These are phyloP conservation scores for Phytophthora sansomeana DNA, from an alignment of 352 stramenopile genomes.

Conservation along the genomic window DNA sequence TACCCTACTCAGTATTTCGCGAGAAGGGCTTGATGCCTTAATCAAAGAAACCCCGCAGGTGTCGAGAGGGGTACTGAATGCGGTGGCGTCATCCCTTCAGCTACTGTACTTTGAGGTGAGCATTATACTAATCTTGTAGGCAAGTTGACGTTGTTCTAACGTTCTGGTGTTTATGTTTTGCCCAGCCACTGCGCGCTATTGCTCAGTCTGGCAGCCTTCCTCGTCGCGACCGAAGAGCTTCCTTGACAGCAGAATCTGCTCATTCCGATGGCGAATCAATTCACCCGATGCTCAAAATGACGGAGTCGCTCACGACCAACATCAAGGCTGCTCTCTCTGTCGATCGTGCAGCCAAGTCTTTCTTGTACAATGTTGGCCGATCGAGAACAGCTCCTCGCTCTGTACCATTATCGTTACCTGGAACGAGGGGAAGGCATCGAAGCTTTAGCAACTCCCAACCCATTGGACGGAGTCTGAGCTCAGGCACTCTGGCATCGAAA, in stretches of 20 bases:
- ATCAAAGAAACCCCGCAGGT: slow-evolving; percentile 79
- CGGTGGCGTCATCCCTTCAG: slow-evolving; percentile 75
- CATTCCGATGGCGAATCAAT: slow-evolving; percentile 27
- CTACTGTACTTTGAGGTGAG: slow-evolving; percentile 84
- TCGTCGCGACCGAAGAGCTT: slow-evolving; percentile 53
- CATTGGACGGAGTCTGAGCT: slow-evolving; percentile 38
- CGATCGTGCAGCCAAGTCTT: slow-evolving; percentile 74
- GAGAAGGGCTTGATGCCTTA: slow-evolving; percentile 69
- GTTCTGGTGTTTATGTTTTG: not conserved
- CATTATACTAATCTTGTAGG: not conserved
- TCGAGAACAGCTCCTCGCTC: slow-evolving; percentile 41
- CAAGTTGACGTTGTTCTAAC: not conserved
- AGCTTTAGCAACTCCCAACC: slow-evolving; percentile 46
- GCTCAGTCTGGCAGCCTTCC: slow-evolving; percentile 71
- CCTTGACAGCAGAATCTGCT: slow-evolving; percentile 32
- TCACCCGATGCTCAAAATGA: slow-evolving; percentile 60
- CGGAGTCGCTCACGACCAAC: slow-evolving; percentile 63
- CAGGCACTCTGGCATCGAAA: slow-evolving; percentile 25
- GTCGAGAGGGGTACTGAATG: slow-evolving; percentile 80
- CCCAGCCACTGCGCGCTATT: slow-evolving; percentile 68
- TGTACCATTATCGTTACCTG: slow-evolving; percentile 45
- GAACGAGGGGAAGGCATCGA: slow-evolving; percentile 42
- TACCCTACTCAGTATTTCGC: slow-evolving; percentile 77
- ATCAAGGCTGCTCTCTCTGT: slow-evolving; percentile 77
- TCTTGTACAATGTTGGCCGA: slow-evolving; percentile 75